These are phyloP conservation scores for Apiospora sp. DNA, from an alignment of 2,329 filamentous ascomycete species.

Conservation along the genomic window DNA sequence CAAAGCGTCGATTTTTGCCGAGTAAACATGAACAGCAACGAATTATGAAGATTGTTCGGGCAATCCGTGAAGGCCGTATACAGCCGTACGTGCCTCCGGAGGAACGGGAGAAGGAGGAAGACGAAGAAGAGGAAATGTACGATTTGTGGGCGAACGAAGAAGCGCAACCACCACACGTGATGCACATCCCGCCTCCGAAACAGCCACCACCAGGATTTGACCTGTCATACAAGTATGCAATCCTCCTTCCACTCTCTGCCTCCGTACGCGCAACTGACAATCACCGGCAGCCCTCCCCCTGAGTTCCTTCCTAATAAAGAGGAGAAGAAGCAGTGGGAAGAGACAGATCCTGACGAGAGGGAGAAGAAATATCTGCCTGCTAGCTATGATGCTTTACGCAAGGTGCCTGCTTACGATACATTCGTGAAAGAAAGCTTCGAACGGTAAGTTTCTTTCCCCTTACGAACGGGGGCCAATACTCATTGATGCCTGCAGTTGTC, in stretches of 20 bases:
- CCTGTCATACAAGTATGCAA: conserved; percentile 79
- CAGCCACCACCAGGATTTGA: conserved; percentile 92
- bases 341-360: conserved; percentile 86
- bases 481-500: conserved; percentile 55
- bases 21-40: conserved; percentile 97
- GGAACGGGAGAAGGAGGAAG: conserved; percentile 72
- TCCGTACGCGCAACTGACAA: neutral
- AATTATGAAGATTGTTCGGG: conserved; percentile 95
- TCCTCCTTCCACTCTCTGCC: neutral
- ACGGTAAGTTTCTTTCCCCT: conserved; percentile 49
- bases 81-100: conserved; percentile 84
- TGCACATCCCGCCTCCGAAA: conserved; percentile 96
- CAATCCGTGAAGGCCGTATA: conserved; percentile 93
- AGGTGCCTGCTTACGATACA: conserved; percentile 88
- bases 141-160: conserved; percentile 97
- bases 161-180: conserved; percentile 81
- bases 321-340: conserved; percentile 86
- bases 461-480: neutral
- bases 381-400: conserved; percentile 83
- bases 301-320: conserved; percentile 91
- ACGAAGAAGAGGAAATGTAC: conserved; percentile 76
- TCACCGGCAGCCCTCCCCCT: conserved; percentile 70
- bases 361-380: conserved; percentile 88
- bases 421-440: conserved; percentile 98
- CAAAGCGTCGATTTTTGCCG: conserved; percentile 92